Base-by-base conservation (phyloP, 2,329 filamentous ascomycete genomes). In the Dactylellina sp. region DNA sequence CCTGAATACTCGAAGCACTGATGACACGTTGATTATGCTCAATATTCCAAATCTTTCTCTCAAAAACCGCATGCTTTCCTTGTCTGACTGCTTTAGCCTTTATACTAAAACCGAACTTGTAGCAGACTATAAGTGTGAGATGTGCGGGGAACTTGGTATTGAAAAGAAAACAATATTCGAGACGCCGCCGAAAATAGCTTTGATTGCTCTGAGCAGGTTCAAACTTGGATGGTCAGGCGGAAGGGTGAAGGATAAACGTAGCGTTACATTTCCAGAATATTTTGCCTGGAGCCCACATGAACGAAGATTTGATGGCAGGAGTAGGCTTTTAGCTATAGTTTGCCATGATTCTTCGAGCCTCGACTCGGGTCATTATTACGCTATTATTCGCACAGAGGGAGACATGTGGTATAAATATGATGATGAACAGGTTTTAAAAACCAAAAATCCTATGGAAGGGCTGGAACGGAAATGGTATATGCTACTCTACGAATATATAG, bases 351-450 rank as follows among this genome's bases (percentile, higher is more conserved):
- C 68, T 9, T 53, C 63, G 9, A 44, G 18, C 18, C 7, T 60
- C 9, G 32, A 59, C 3, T 57, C 24, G 1, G 53, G 53, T 1
- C 46, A 72, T 25, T 72, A 72, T n/a, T 47, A 49, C n/a, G 39
- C 60, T 12, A 60, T 65, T 50, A 39, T 72, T 20, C 56, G 47
- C 6, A 25, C 44, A 1, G 60, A 44, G 6, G 20, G n/a, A 12
- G 16, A 46, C 18, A 9, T 25, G n/a, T 72, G 68, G 68, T 44
- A 65, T 22, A 60, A 61, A 47, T 72, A 72, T 14, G 60, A 72
- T 39, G 68, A 72, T 22, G 60, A 47, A 2, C 18, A 20, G 25
- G 60, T 65, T n/a, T 12, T 46, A 2, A 32, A n/a, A 35, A 25
- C 44, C n/a, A 53, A 14, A 28, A 60, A 35, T 18, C 68, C 68